phyloP scores from a whole-genome alignment of 768 basidiomycete species.

The Xerocomellus dryophilus region DNA sequence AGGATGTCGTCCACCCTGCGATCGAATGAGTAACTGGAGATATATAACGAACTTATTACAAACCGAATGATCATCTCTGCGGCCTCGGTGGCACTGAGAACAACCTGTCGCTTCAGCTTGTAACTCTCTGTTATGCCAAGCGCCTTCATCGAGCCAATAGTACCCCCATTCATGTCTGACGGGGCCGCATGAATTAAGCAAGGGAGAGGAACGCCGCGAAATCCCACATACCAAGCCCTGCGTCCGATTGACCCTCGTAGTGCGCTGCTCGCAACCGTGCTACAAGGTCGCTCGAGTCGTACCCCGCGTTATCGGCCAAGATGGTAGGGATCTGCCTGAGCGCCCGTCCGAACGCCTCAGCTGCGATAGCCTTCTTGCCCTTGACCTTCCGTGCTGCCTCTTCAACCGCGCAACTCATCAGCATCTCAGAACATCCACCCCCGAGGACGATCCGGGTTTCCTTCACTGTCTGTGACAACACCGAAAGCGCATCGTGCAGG shows the following conservation, averaged over 20 bases:
- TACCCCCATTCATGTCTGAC: conserved; percentile 84
- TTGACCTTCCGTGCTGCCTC: conserved; percentile 78
- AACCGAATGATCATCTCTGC: conserved; percentile 98
- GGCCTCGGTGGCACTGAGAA: conserved; percentile 91
- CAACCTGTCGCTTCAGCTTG: conserved; percentile 94
- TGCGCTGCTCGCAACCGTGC: conserved; percentile 88
- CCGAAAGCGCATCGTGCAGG: conserved; percentile 94
- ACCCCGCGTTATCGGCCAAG: conserved; percentile 95
- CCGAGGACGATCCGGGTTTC: conserved; percentile 94
- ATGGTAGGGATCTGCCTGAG: conserved; percentile 95
- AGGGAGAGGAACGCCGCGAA: background rate
- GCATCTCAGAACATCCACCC: conserved; percentile 97
- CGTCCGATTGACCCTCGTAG: conserved; percentile 81
- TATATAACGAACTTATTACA: conserved; percentile 20
- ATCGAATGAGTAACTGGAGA: conserved; percentile 2
- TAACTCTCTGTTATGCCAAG: conserved; percentile 95
- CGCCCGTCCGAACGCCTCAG: conserved; percentile 86
- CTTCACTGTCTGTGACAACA: conserved; percentile 95
- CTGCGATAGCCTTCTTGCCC: conserved; percentile 95
- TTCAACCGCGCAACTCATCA: conserved; percentile 94
- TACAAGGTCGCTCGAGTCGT: conserved; percentile 95
- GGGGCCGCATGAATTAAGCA: background rate
- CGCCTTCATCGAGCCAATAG: conserved; percentile 81
- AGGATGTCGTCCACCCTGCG: conserved; percentile 88
- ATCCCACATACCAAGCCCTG: conserved; percentile 75